A percentile compares a stretch with the other conserved stretches of the same genome.
phyloP scores from a whole-genome alignment of 352 stramenopile species.

The Peronospora destructor region DNA sequence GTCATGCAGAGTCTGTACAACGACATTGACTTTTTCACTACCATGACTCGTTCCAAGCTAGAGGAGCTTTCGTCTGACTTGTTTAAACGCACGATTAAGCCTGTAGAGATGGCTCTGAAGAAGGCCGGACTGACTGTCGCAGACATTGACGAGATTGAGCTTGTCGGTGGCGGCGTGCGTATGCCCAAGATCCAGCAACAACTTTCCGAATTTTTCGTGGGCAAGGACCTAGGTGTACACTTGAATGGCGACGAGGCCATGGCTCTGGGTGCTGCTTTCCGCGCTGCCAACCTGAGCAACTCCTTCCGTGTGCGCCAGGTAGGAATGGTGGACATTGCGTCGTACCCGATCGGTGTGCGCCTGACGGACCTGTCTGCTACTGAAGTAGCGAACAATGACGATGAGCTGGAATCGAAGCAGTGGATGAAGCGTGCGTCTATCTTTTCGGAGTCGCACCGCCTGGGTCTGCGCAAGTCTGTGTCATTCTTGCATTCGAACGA shows the following conservation, averaged over 20 bases:
- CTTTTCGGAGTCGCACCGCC: constrained; percentile 78
- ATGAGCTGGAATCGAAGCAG: constrained; percentile 53
- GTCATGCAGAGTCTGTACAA: constrained; percentile 91
- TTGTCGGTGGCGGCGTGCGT: constrained; percentile 95
- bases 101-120: constrained; percentile 83
- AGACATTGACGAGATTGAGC: constrained; percentile 92
- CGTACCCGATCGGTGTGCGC: constrained; percentile 84
- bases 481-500: constrained; percentile 91
- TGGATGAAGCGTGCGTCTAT: constrained; percentile 90
- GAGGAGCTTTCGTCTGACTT: constrained; percentile 88
- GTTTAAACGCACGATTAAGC: constrained; percentile 77
- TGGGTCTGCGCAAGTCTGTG: constrained; percentile 92
- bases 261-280: constrained; percentile 92
- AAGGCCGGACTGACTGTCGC: constrained; percentile 85
- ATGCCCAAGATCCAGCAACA: constrained; percentile 93
- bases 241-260: constrained; percentile 98
- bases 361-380: constrained; percentile 71
- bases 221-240: constrained; percentile 91
- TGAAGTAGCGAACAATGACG: constrained; percentile 36
- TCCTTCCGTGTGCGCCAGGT: constrained; percentile 94
- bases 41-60: constrained; percentile 88
- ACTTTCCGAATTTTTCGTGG: constrained; percentile 59
- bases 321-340: constrained; percentile 90
- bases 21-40: constrained; percentile 90
- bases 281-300: constrained; percentile 93